A percentile compares a stretch with the other conserved stretches of the same genome.
Conservation (phyloP, 345 rosid species). For the Cardamine chenopodiifolia region DNA sequence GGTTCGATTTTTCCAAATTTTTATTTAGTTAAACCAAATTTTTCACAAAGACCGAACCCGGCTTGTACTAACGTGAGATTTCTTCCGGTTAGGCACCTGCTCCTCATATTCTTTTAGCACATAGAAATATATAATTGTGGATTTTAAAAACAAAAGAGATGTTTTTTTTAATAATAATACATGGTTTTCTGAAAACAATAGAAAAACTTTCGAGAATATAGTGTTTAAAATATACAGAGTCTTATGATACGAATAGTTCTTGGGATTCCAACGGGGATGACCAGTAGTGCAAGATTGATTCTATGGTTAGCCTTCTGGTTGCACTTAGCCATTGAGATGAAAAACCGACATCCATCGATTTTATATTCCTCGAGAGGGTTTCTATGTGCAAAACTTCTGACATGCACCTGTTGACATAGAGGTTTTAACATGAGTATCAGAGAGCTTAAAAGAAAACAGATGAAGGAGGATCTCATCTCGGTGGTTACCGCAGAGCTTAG, state of each 20-base stretch:
- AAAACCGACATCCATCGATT: conserved; percentile 92
- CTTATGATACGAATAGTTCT: conserved; percentile 51
- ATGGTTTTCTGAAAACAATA: no score
- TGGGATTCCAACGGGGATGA: conserved; percentile 75
- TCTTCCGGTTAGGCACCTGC: no score
- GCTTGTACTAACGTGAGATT: no score
- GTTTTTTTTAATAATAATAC: no score
- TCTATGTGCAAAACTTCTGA: conserved; percentile 93
- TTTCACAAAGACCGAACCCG: no score
- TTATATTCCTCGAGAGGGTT: conserved; percentile 99
- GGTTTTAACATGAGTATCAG: conserved; percentile 30
- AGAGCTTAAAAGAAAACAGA: conserved; percentile 4
- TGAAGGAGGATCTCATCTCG: conserved; percentile 7
- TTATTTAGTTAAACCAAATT: no score
- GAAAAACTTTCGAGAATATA: no score
- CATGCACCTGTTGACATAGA: conserved; percentile 65
- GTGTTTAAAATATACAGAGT: not conserved
- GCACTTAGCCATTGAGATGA: conserved; percentile 98
- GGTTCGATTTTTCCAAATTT: no score
- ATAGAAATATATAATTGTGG: no score
- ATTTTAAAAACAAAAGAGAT: no score
- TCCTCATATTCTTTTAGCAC: no score
- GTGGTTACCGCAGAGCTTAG: conserved; percentile 80
- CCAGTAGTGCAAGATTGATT: conserved; percentile 82
- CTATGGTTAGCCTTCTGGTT: conserved; percentile 80